A percentile compares a stretch with the other conserved stretches of the same genome.
phyloP scores from a whole-genome alignment of 352 stramenopile species.

The Globisporangium echinulatum region DNA sequence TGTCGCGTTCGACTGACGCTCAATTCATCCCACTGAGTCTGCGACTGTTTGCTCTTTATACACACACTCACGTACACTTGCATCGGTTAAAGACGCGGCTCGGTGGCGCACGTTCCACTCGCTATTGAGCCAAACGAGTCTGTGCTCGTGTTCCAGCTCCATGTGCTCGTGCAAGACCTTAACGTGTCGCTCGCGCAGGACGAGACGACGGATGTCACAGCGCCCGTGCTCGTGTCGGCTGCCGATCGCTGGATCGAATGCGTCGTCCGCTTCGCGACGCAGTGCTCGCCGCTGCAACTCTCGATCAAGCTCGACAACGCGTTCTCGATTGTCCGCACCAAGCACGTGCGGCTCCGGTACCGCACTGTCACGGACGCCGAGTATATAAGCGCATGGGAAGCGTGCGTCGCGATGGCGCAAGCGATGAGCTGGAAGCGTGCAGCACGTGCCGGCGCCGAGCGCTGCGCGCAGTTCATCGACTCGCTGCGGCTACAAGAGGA shows the following conservation, averaged over 20 bases:
- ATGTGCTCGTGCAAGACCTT: slow-evolving; percentile 38
- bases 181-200: slow-evolving; percentile 19
- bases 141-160: slow-evolving; percentile 25
- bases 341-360: slow-evolving; percentile 45
- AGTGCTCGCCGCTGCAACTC: slow-evolving; percentile 1
- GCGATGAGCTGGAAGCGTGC: slow-evolving; percentile 70
- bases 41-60: background rate
- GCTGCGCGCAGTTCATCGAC: slow-evolving; percentile 37
- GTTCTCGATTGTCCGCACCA: slow-evolving; percentile 54
- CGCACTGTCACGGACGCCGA: slow-evolving; percentile 12
- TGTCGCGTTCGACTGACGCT: background rate
- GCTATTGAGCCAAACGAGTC: background rate
- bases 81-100: slow-evolving; percentile 6
- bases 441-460: slow-evolving; percentile 24
- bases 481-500: slow-evolving; percentile 37
- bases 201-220: slow-evolving; percentile 24
- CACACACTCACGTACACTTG: background rate
- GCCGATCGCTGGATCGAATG: slow-evolving; percentile 48
- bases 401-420: slow-evolving; percentile 56
- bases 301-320: slow-evolving; percentile 61
- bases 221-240: slow-evolving; percentile 33
- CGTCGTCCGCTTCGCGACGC: slow-evolving; percentile 21
- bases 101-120: slow-evolving; percentile 11
- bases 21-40: no score
- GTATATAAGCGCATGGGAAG: slow-evolving; percentile 48